phyloP scores from a whole-genome alignment of 352 stramenopile species.

The Pythium oligandrum region DNA sequence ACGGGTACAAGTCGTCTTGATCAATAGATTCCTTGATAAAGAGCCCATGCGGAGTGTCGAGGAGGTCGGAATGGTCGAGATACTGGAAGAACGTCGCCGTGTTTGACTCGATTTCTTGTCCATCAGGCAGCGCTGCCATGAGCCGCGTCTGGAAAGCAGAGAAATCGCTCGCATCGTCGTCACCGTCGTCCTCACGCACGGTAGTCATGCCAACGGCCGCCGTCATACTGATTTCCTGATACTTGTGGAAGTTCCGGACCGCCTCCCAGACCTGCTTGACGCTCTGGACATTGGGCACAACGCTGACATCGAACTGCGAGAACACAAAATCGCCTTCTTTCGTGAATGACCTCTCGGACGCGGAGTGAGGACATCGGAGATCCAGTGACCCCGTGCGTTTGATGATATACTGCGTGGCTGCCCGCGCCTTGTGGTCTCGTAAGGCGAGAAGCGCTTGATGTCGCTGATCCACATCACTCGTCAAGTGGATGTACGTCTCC shows the following conservation, averaged over 20 bases:
- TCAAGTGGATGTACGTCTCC: constrained; percentile 7
- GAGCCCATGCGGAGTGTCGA: background rate
- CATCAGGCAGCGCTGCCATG: background rate
- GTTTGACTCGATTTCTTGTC: constrained; percentile 4
- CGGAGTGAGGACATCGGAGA: background rate
- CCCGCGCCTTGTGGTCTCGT: constrained; percentile 3
- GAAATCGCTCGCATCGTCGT: background rate
- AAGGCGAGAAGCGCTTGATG: constrained; percentile 1
- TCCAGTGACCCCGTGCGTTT: constrained; percentile 3
- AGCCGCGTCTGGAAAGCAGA: background rate
- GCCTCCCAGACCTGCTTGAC: constrained; percentile 1
- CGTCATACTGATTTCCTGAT: constrained; percentile 2
- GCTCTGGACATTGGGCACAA: background rate
- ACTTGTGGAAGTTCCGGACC: background rate
- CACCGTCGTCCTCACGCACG: background rate
- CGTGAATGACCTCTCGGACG: background rate
- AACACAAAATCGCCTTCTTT: background rate
- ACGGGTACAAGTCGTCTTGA: constrained; percentile 10
- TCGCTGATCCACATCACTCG: constrained; percentile 1
- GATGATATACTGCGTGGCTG: constrained; percentile 6
- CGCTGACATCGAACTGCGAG: background rate
- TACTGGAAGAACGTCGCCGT: constrained; percentile 2
- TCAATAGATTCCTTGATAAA: constrained; percentile 5
- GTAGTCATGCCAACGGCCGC: background rate
- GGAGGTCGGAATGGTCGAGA: constrained; percentile 9